Evolutionary conservation across 495 filamentous ascomycete genomes (phyloP).

Genomic region (Acidiella bohemica): DNA sequence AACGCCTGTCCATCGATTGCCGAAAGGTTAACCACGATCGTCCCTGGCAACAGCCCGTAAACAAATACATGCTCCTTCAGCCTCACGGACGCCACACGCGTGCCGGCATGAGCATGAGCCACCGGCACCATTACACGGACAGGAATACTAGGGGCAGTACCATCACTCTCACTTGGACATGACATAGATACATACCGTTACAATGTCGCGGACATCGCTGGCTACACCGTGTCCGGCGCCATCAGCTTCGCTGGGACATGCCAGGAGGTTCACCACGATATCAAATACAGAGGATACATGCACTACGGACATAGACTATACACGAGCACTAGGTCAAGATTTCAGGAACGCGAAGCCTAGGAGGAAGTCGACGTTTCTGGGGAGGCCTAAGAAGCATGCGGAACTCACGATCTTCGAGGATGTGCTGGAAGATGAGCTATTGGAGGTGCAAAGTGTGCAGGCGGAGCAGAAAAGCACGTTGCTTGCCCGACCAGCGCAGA

Average conservation of each 20-base stretch:
- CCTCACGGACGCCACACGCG: too few species aligned
- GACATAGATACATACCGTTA: too few species aligned
- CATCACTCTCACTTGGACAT: too few species aligned
- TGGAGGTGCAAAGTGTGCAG: not conserved
- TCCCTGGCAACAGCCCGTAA: too few species aligned
- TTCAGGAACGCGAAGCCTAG: slow-evolving; percentile 9
- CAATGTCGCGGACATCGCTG: slow-evolving; percentile 11
- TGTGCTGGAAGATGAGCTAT: slow-evolving; percentile 13
- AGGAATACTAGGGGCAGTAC: too few species aligned
- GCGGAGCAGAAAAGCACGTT: not conserved
- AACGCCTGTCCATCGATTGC: too few species aligned
- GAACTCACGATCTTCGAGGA: slow-evolving; percentile 17
- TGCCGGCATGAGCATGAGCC: too few species aligned
- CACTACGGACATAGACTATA: slow-evolving; percentile 18
- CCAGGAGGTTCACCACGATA: not conserved
- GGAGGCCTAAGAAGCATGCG: not conserved
- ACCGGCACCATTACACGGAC: too few species aligned
- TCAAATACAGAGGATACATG: slow-evolving; percentile 12
- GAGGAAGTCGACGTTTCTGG: slow-evolving; percentile 1
- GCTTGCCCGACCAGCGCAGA: slow-evolving; percentile 17
- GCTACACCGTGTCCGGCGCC: slow-evolving; percentile 18
- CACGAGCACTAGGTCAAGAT: slow-evolving; percentile 7
- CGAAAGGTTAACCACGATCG: not conserved
- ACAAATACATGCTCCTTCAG: slow-evolving; percentile 1
- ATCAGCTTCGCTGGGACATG: not conserved